Base-by-base conservation (phyloP, 2,329 filamentous ascomycete species). In the Ceratocystis harringtonii region DNA sequence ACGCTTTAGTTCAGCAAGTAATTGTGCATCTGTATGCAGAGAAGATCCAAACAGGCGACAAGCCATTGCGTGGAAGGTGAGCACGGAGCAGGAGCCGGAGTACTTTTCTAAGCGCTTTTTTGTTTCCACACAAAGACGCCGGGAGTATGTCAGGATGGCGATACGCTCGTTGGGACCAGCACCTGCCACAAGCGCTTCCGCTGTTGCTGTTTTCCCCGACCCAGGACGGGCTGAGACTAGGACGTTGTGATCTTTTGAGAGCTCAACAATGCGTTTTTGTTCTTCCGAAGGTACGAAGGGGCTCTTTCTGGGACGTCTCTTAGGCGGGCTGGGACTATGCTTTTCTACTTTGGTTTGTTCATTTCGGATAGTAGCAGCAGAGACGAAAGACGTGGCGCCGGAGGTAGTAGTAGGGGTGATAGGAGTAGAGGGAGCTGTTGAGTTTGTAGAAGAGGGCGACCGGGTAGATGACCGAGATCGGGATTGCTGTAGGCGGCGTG, bases 221-320 rank as follows among this genome's bases (percentile, higher is more conserved):
- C 73, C 73, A 5, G 73, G 72, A 19, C 72, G 69, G 2, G 72
- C 73, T 1, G 73, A 74, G 10, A 74, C 72, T 5, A 74, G 68
- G 1, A 73, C 69, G 67, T 74, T 73, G 36, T 72, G 68, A 5
- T 50, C 65, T 12, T 61, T 50, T 19, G 71, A 71, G 1, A 70
- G 62, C 5, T 68, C 63, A 8, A 71, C 71, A 10, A 73, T 68
- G 19, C 63, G 62, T 5, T 63, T 19, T 62, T 74, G 72, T 44
- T 73, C 71, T 3, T 61, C 17, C 1, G 72, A 74, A 32, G 71
- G 70, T 36, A 58, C 55, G 15, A 58, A 58, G 5, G 7, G 25
- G 7, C 15, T 2, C 28, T 58, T 58, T 32, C 17, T 36, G 55
- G 10, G 28, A 12, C 10, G 48, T 5, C 48, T 22, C 22, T 28